Base-by-base conservation (phyloP, 148 eudicot genomes). In the Heliosperma pusillum region DNA sequence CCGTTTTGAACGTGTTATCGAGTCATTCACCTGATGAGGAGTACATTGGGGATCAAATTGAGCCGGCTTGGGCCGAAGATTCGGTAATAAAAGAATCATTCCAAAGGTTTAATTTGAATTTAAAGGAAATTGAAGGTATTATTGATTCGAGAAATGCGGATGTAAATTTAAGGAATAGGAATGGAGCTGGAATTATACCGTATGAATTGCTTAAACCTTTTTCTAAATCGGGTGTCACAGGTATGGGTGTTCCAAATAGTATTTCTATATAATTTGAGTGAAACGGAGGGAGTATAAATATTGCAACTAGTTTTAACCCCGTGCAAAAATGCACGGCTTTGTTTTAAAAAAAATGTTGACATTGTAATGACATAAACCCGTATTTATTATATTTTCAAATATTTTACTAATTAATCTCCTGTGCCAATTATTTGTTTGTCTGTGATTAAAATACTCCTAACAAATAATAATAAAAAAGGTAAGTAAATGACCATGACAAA, bases 1-100 rank as follows among this genome's bases (percentile, higher is more conserved):
- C 72, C n/a, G 36, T 69, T 7, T 50, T 50, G 36, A 69, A 50
- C 25, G 72, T 69, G 16, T 69, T 47, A 30, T 69, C 72, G 59
- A 69, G 72, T 26, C 72, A 69, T 21, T 68, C 71, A 24, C 55
- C 71, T 17, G 71, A 68, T 3, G 71, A 68, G 71, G 71, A 68
- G 71, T 68, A 68, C n/a, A 68, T 69, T 47, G 72, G 59, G 3
- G 72, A 50, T 12, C 72, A 69, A 50, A 47, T 69, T 24, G 72
- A 50, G n/a, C 72, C 72, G 0, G 24, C 36, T 2, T 69, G 72
- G 72, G 72, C 57, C 15, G 13, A 70, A 0, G 60, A 70, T 25
- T 24, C 59, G 36, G 36, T 33, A 3, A 70, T 17, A 7, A 29
- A 70, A 52, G 60, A 26, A 24, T 15, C 73, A 26, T 70, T 70